Evolutionary conservation across 768 basidiomycete genomes (phyloP).

Genomic region (Suillus placidus): DNA sequence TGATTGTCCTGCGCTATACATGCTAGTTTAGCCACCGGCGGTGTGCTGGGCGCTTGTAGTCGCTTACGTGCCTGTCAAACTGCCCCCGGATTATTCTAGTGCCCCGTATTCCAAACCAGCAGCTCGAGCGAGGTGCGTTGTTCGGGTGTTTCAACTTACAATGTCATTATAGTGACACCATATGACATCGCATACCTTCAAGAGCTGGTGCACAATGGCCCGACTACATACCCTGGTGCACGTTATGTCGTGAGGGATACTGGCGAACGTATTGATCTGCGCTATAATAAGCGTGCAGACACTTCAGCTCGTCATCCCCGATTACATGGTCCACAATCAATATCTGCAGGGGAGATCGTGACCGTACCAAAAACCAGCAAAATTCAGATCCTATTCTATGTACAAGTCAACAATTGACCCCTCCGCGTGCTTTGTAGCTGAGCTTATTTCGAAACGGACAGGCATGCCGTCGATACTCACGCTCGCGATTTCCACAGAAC

Average conservation of each 20-base stretch:
- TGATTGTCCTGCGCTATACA: slow-evolving; percentile 60
- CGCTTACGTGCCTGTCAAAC: slow-evolving; percentile 27
- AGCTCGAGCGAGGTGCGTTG: slow-evolving; percentile 73
- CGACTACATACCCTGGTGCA: slow-evolving; percentile 93
- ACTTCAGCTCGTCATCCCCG: no score
- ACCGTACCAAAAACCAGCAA: no score
- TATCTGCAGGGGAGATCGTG: no score
- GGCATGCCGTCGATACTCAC: slow-evolving; percentile 69
- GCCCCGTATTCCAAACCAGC: slow-evolving; percentile 30
- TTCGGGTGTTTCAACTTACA: slow-evolving; percentile 13
- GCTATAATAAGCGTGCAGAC: slow-evolving; percentile 95
- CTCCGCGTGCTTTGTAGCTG: slow-evolving; percentile 41
- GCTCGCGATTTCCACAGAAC: slow-evolving; percentile 53
- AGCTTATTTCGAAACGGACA: slow-evolving; percentile 58
- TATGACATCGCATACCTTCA: slow-evolving; percentile 96
- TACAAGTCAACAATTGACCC: slow-evolving; percentile 36
- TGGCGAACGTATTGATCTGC: slow-evolving; percentile 93
- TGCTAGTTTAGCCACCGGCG: slow-evolving; percentile 58
- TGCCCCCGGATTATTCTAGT: slow-evolving; percentile 17
- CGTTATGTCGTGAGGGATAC: slow-evolving; percentile 97
- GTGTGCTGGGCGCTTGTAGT: slow-evolving; percentile 27
- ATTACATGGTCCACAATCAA: no score
- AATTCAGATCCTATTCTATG: no score
- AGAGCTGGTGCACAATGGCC: slow-evolving; percentile 93
- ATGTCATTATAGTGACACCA: slow-evolving; percentile 72